A percentile compares a stretch with the other conserved stretches of the same genome.
Evolutionary conservation across 768 basidiomycete genomes (phyloP).

Genomic region (Arthromyces matolae): DNA sequence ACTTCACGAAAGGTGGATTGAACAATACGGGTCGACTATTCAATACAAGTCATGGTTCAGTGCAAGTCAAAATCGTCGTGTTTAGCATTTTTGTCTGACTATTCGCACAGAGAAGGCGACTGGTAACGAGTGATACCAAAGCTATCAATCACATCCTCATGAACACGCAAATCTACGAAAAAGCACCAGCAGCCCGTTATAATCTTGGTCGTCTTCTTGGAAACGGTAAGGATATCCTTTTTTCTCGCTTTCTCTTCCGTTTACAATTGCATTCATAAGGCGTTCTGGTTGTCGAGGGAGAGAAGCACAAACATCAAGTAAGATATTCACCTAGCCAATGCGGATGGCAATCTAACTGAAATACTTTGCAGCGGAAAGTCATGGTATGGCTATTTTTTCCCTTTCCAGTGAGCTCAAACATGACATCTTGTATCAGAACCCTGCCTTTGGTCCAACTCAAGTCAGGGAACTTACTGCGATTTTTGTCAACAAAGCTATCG

Average conservation of each 20-base stretch:
- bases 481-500: slow-evolving; percentile 50
- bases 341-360: not conserved
- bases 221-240: slow-evolving; percentile 22
- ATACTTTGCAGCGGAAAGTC: slow-evolving; percentile 32
- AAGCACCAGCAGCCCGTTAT: slow-evolving; percentile 39
- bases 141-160: slow-evolving; percentile 62
- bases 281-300: slow-evolving; percentile 46
- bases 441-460: slow-evolving; percentile 60
- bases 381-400: slow-evolving; percentile 31
- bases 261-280: slow-evolving; percentile 31
- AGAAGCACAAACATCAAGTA: slow-evolving; percentile 46
- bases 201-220: slow-evolving; percentile 41
- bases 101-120: slow-evolving; percentile 28
- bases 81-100: not conserved
- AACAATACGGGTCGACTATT: slow-evolving; percentile 15
- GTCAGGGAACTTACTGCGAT: slow-evolving; percentile 54
- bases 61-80: slow-evolving; percentile 28
- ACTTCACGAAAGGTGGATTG: slow-evolving; percentile 13
- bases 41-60: slow-evolving; percentile 31
- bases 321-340: not conserved
- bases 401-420: not conserved
- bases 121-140: slow-evolving; percentile 58
- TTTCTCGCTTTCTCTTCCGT: not conserved
- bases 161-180: slow-evolving; percentile 53
- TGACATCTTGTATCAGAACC: too few species aligned